Percentiles rank a stretch among this genome's conserved stretches.
These are phyloP conservation scores for Lasiodiplodia sp. DNA, from an alignment of 2,329 filamentous ascomycete species.

Conservation along the genomic window DNA sequence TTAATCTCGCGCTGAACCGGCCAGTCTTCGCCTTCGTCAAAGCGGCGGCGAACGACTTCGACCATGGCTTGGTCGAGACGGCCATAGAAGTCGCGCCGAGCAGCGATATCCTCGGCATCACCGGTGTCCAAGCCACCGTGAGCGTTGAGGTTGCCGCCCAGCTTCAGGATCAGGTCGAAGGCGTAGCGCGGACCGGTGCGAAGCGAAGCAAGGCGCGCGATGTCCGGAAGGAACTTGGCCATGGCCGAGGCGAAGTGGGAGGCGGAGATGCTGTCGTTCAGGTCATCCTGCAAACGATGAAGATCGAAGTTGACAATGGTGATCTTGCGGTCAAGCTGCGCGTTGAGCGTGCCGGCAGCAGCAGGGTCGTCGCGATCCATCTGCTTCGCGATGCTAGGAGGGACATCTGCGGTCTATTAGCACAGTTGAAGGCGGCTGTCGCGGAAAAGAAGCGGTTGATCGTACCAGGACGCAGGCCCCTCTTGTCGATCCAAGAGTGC, in stretches of 20 bases:
- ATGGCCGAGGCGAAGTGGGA: conserved; percentile 62
- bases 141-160: conserved; percentile 63
- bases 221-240: conserved; percentile 63
- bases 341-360: conserved; percentile 59
- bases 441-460: conserved; percentile 2
- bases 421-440: background rate
- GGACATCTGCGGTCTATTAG: conserved; percentile 53
- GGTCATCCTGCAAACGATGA: conserved; percentile 62
- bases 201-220: conserved; percentile 57
- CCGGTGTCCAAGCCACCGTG: conserved; percentile 60
- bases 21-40: conserved; percentile 61
- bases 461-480: conserved; percentile 60
- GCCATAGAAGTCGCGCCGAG: conserved; percentile 59
- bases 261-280: conserved; percentile 61
- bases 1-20: conserved; percentile 61
- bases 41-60: conserved; percentile 57
- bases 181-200: conserved; percentile 57
- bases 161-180: conserved; percentile 63
- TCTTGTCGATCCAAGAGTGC: conserved; percentile 64
- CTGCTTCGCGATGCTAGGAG: conserved; percentile 58
- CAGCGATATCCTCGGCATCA: conserved; percentile 56
- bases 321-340: conserved; percentile 65
- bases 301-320: conserved; percentile 65
- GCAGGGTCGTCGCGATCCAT: conserved; percentile 60
- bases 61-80: conserved; percentile 60